These are phyloP conservation scores for Penicillium sp. DNA, from an alignment of 2,329 filamentous ascomycete genomes.

Conservation along the genomic window DNA sequence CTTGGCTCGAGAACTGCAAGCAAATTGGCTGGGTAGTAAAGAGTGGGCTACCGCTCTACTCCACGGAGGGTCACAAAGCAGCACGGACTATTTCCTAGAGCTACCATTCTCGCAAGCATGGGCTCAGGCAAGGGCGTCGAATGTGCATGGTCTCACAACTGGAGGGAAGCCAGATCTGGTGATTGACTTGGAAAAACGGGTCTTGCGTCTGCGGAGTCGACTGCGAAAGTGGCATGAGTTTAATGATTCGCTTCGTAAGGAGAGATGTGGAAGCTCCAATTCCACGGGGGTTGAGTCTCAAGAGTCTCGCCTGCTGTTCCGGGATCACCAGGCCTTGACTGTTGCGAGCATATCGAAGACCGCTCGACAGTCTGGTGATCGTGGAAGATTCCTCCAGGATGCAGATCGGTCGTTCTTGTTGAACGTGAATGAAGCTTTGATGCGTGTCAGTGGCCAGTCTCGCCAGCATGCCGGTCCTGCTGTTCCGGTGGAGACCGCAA, in stretches of 20 bases:
- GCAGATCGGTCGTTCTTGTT: conserved; percentile 34
- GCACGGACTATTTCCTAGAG: conserved; percentile 63
- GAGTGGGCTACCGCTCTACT: conserved; percentile 71
- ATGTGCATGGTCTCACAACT: conserved; percentile 42
- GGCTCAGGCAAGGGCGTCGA: conserved; percentile 61
- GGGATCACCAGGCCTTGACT: conserved; percentile 39
- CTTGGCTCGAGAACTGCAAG: conserved; percentile 52
- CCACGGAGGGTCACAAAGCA: conserved; percentile 59
- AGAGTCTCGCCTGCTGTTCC: conserved; percentile 29
- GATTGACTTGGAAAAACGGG: conserved; percentile 67
- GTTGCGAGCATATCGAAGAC: conserved; percentile 38
- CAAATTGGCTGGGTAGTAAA: conserved; percentile 75
- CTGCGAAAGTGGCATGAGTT: conserved; percentile 74
- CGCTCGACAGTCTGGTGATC: conserved; percentile 29
- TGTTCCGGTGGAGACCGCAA: neutral
- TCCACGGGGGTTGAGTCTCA: conserved; percentile 6
- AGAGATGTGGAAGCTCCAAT: conserved; percentile 6
- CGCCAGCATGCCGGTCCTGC: neutral
- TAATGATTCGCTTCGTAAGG: conserved; percentile 39
- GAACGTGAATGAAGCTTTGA: conserved; percentile 34
- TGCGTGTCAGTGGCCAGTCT: conserved; percentile 28
- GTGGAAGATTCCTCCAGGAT: conserved; percentile 18
- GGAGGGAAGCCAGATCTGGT: conserved; percentile 44
- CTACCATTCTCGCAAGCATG: conserved; percentile 70
- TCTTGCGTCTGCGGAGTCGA: conserved; percentile 65